Base-by-base conservation (phyloP, 2,329 filamentous ascomycete genomes). In the Knoxdaviesia proteae region DNA sequence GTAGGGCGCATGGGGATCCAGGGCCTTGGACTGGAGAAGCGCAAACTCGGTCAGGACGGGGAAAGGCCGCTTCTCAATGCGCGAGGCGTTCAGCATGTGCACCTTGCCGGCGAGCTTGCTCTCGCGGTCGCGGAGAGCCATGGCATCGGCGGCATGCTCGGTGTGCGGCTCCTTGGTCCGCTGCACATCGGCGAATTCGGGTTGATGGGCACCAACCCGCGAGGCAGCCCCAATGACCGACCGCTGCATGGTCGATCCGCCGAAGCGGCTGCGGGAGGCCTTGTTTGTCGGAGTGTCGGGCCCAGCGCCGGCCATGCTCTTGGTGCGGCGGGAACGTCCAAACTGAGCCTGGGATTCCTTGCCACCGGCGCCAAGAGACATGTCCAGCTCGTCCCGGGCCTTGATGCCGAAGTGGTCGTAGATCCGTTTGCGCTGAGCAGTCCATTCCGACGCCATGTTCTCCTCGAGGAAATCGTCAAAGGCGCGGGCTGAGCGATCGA, bases 391-490 rank as follows among this genome's bases (percentile, higher is more conserved):
- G 5, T 76, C 70, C 30, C 65, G 64, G 5, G 70, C 63, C 54
- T 76, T 79, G 55, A 98, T 80, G 9, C 90, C 90, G 58, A 98
- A 96, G 59, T 98, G 90, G 53, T 94, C 78, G 60, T 94, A 96
- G 49, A 98, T 94, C 49, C 78, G 78, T 58, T 82, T 84, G 48
- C 88, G 79, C 62, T 96, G 88, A 10, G 81, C 79, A 51, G 94
- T 87, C 87, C 90, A 96, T 57, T 96, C 86, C 65, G 93, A 79
- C 32, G 86, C 84, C 41, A 96, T 77, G 54, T 93, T 92, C 52
- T 94, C 87, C 56, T 96, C 87, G 44, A 98, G 68, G 57, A 94
- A 96, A 47, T 74, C 72, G 56, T 98, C 87, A 56, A 98, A 96
- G 54, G 96, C 90, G 44, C 77, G 76, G 46, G 88, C 79, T 4